A percentile compares a stretch with the other conserved stretches of the same genome.
Evolutionary conservation across 352 stramenopile genomes (phyloP).

Genomic region (Globisporangium spinosum): DNA sequence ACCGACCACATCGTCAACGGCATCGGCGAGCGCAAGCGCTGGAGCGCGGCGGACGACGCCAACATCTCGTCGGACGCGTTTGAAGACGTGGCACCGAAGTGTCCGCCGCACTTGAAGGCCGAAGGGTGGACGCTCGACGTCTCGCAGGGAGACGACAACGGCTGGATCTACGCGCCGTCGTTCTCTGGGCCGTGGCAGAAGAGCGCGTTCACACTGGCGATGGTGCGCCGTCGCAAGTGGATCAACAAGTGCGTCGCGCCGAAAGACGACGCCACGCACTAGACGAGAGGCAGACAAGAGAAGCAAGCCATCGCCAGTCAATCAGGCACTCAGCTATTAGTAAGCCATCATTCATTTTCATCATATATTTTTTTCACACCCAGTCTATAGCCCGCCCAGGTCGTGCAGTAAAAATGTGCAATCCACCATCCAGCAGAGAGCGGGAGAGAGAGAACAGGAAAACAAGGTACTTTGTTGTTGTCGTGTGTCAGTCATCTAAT

Average conservation of each 20-base stretch:
- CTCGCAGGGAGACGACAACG: slow-evolving; percentile 73
- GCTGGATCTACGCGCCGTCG: slow-evolving; percentile 80
- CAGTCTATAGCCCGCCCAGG: background rate
- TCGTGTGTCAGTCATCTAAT: slow-evolving; percentile 4
- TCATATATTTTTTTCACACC: background rate
- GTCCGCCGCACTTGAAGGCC: slow-evolving; percentile 46
- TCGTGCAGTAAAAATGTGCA: background rate
- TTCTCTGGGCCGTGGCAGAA: slow-evolving; percentile 82
- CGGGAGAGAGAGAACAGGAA: background rate
- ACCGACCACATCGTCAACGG: slow-evolving; percentile 47
- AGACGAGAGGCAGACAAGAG: slow-evolving; percentile 13
- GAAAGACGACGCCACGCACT: slow-evolving; percentile 10
- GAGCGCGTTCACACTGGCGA: slow-evolving; percentile 63
- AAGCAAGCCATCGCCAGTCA: slow-evolving; percentile 1
- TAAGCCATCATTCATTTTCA: slow-evolving; percentile 3
- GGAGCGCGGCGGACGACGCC: slow-evolving; percentile 56
- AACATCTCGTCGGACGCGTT: slow-evolving; percentile 62
- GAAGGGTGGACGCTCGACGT: slow-evolving; percentile 79
- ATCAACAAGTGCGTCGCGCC: slow-evolving; percentile 61
- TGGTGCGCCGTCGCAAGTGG: slow-evolving; percentile 81
- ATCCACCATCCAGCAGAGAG: too few relatives aligned
- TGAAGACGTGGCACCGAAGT: slow-evolving; percentile 60
- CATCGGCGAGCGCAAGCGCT: slow-evolving; percentile 62
- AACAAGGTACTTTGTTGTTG: background rate
- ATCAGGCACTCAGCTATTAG: background rate